These are phyloP conservation scores for Misopates orontium DNA, from an alignment of 257 asterid species.

Conservation along the genomic window DNA sequence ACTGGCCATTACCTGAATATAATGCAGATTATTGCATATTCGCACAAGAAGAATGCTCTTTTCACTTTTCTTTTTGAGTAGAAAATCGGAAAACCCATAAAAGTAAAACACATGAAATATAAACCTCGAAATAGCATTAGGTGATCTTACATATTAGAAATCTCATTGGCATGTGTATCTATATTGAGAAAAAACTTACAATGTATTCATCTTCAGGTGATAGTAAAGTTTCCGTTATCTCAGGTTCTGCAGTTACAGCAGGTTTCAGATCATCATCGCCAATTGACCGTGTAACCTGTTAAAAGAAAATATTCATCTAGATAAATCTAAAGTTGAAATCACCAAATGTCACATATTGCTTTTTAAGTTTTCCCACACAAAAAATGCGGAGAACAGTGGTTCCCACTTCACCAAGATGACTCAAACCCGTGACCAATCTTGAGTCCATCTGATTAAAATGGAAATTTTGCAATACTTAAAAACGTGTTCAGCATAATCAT, in stretches of 20 bases:
- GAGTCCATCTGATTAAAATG: too few relatives aligned
- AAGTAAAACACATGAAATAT: too few relatives aligned
- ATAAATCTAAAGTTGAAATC: constrained; percentile 1
- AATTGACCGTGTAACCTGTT: constrained; percentile 89
- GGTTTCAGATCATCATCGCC: constrained; percentile 99
- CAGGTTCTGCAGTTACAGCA: constrained; percentile 94
- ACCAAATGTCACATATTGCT: background rate
- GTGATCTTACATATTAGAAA: too few relatives aligned
- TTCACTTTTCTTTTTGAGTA: too few relatives aligned
- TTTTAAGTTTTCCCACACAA: too few relatives aligned
- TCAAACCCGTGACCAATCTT: too few relatives aligned
- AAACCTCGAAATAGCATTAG: background rate
- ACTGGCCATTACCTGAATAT: constrained; percentile 82
- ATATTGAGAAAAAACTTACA: constrained; percentile 38
- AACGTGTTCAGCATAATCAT: too few relatives aligned
- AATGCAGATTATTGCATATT: background rate
- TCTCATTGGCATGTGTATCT: too few relatives aligned
- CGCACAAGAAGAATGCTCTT: background rate
- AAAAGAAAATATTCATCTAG: constrained; percentile 4
- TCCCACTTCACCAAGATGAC: background rate
- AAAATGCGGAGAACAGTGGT: background rate
- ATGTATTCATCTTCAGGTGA: constrained; percentile 79
- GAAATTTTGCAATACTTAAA: too few relatives aligned
- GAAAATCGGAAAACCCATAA: too few relatives aligned
- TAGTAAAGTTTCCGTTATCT: constrained; percentile 67